Evolutionary conservation across 768 basidiomycete genomes (phyloP).

Genomic region (Chalciporus pseudorubinellus): DNA sequence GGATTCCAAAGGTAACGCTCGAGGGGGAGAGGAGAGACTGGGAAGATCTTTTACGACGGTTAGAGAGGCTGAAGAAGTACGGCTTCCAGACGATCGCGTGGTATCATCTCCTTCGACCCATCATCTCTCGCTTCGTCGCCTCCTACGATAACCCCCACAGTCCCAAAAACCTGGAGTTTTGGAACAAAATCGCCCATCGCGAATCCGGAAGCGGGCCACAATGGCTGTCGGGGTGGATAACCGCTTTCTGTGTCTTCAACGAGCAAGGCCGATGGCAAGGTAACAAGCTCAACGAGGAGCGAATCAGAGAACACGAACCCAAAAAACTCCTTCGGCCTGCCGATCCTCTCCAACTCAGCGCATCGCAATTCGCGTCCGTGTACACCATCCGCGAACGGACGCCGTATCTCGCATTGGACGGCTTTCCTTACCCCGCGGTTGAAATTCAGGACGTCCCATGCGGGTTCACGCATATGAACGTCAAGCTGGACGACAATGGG

Average conservation of each 20-base stretch:
- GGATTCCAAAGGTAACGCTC: conserved; percentile 46
- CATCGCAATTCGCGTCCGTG: conserved; percentile 26
- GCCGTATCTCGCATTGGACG: conserved; percentile 26
- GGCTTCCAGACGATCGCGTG: conserved; percentile 38
- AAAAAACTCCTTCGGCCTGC: conserved; percentile 33
- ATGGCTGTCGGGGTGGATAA: conserved; percentile 41
- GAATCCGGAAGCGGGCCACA: conserved; percentile 28
- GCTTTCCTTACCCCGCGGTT: conserved; percentile 30
- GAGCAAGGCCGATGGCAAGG: conserved; percentile 34
- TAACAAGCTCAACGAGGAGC: conserved; percentile 28
- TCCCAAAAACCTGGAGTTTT: conserved; percentile 36
- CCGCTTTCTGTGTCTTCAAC: conserved; percentile 36
- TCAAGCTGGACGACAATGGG: conserved; percentile 30
- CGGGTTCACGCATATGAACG: conserved; percentile 29
- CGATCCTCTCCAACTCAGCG: conserved; percentile 22
- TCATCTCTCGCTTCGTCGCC: conserved; percentile 36
- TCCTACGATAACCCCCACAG: conserved; percentile 35
- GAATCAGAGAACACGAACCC: conserved; percentile 27
- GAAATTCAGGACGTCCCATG: conserved; percentile 28
- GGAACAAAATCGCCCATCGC: conserved; percentile 35
- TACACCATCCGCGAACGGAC: conserved; percentile 22
- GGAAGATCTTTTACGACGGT: conserved; percentile 32
- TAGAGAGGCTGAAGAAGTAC: conserved; percentile 40
- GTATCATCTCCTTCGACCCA: conserved; percentile 39
- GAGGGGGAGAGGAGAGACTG: conserved; percentile 42